Percentiles rank a stretch among this genome's conserved stretches.
phyloP scores from a whole-genome alignment of 768 basidiomycete species.

The Vararia minispora region DNA sequence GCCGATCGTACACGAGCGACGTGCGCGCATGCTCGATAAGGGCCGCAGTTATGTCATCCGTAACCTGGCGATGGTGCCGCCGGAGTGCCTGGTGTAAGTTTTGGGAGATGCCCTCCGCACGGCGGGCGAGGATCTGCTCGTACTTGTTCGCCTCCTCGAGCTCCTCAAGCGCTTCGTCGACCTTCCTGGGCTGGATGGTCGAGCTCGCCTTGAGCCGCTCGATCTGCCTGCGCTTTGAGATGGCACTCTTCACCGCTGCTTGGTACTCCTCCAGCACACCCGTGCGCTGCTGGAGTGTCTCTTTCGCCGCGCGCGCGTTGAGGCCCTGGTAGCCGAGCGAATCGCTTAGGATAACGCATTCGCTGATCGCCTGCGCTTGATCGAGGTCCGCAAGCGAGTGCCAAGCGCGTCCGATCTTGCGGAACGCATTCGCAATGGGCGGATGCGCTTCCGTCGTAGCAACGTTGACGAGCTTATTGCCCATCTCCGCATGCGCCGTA shows the following conservation, averaged over 20 bases:
- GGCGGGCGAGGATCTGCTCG: conserved; percentile 71
- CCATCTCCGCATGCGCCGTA: conserved; percentile 74
- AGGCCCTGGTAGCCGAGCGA: conserved; percentile 92
- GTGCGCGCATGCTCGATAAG: conserved; percentile 90
- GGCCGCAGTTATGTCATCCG: conserved; percentile 84
- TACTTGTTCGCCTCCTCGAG: conserved; percentile 93
- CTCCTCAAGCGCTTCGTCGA: conserved; percentile 87
- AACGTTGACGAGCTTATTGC: conserved; percentile 83
- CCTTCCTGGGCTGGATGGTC: conserved; percentile 75
- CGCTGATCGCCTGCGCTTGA: conserved; percentile 85
- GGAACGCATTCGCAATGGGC: conserved; percentile 71
- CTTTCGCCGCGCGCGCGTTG: conserved; percentile 95
- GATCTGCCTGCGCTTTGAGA: conserved; percentile 86
- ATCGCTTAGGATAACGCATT: conserved; percentile 94
- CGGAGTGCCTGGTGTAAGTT: conserved; percentile 84
- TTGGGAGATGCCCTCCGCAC: conserved; percentile 89
- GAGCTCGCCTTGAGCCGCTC: conserved; percentile 80
- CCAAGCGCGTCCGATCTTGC: conserved; percentile 79
- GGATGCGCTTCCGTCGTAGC: conserved; percentile 84
- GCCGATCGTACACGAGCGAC: conserved; percentile 84
- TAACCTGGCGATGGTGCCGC: conserved; percentile 75
- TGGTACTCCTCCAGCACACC: conserved; percentile 92
- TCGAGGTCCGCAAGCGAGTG: conserved; percentile 84
- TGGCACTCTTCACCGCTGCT: conserved; percentile 83
- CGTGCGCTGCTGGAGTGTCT: conserved; percentile 83